A percentile compares a stretch with the other conserved stretches of the same genome.
Evolutionary conservation across 345 rosid genomes (phyloP).

Genomic region (Aquilaria sinensis): DNA sequence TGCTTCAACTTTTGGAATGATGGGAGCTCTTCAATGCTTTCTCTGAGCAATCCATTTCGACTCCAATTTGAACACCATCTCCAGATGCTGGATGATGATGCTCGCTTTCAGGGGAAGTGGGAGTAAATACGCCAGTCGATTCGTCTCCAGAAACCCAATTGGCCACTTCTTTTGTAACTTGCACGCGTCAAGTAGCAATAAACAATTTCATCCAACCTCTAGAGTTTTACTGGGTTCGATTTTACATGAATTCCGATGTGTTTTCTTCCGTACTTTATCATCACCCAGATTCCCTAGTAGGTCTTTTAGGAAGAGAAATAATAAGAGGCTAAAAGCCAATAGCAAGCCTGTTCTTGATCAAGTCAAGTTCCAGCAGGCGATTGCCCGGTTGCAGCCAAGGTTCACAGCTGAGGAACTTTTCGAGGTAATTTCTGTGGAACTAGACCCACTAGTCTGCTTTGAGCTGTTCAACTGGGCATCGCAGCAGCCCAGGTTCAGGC

Average conservation of each 20-base stretch:
- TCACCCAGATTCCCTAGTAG: constrained; percentile 49
- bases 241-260: not conserved
- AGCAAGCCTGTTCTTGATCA: constrained; percentile 50
- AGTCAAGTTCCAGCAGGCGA: constrained; percentile 35
- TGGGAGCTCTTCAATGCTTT: too few relatives aligned
- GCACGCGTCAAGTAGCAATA: not conserved
- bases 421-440: constrained; percentile 46
- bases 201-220: not conserved
- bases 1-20: too few relatives aligned
- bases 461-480: constrained; percentile 84
- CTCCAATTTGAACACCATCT: too few relatives aligned
- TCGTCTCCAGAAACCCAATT: not conserved
- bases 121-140: too few relatives aligned
- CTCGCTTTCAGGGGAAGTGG: too few relatives aligned
- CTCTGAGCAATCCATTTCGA: too few relatives aligned
- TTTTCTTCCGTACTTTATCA: constrained; percentile 26
- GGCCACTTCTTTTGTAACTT: not conserved
- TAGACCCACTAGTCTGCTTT: constrained; percentile 65
- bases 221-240: not conserved
- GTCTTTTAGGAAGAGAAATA: constrained; percentile 51
- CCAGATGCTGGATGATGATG: too few relatives aligned
- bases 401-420: constrained; percentile 64
- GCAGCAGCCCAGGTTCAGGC: constrained; percentile 73
- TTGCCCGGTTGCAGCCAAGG: constrained; percentile 61
- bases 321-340: constrained; percentile 44